Evolutionary conservation across 1,139 yeast genomes (phyloP).

Genomic region (Starmera stellimalicola): DNA sequence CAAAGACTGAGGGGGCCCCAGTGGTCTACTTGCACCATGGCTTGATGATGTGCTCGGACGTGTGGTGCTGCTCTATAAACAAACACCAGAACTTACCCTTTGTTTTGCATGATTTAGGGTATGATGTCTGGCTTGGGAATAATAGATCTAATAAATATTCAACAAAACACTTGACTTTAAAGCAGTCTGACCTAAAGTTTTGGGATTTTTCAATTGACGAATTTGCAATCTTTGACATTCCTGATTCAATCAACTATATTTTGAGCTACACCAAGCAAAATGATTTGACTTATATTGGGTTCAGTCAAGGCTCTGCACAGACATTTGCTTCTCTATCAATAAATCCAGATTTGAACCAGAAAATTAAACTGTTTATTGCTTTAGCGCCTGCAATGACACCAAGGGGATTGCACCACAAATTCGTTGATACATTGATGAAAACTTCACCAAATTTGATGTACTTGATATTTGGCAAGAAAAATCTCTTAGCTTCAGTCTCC

Average conservation of each 20-base stretch:
- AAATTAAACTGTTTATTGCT: slow-evolving; percentile 66
- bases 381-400: slow-evolving; percentile 95
- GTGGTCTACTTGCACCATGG: slow-evolving; percentile 87
- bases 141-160: slow-evolving; percentile 87
- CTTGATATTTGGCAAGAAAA: slow-evolving; percentile 63
- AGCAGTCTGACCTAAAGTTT: slow-evolving; percentile 36
- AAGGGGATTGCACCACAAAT: slow-evolving; percentile 64
- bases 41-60: slow-evolving; percentile 79
- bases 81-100: slow-evolving; percentile 64
- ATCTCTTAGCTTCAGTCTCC: slow-evolving; percentile 64
- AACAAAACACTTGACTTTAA: slow-evolving; percentile 33
- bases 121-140: slow-evolving; percentile 90
- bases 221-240: slow-evolving; percentile 66
- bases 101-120: slow-evolving; percentile 66
- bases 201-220: slow-evolving; percentile 72
- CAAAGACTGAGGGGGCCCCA: slow-evolving; percentile 31
- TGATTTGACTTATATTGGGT: slow-evolving; percentile 58
- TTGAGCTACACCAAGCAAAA: slow-evolving; percentile 29
- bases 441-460: slow-evolving; percentile 73
- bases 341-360: slow-evolving; percentile 57
- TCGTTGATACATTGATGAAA: slow-evolving; percentile 69
- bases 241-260: slow-evolving; percentile 54
- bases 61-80: slow-evolving; percentile 72
- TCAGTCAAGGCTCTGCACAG: slow-evolving; percentile 78
- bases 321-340: slow-evolving; percentile 71